Base-by-base conservation (phyloP, 352 stramenopile species). In the Phytophthora pistaciae region DNA sequence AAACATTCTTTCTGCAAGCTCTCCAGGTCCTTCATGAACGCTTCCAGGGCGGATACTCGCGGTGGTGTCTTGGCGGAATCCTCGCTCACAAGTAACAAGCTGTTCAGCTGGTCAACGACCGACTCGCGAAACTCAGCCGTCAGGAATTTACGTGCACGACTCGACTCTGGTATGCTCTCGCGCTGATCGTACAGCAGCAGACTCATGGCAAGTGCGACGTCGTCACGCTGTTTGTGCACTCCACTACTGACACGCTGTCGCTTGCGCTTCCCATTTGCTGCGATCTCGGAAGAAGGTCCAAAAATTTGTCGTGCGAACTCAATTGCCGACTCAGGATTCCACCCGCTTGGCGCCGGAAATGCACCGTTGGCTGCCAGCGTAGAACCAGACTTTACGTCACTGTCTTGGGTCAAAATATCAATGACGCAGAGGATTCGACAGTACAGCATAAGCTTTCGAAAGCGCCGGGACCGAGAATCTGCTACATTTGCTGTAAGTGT, bases 401-500 rank as follows among this genome's bases (percentile, higher is more conserved):
- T 36, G 20, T 72, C 42, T n/a, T n/a, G 44, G n/a, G 56, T 74
- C 46, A 85, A 64, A 20, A 79, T 60, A 52, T 88, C 81, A 31
- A 88, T 38, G 18, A 88, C 71, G 31, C 76, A 88, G 4, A 88
- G 60, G 14, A 88, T 80, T 31, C 64, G 71, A 40, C 70, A 80
- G 38, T 81, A 75, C 21, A 80, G 46, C 31, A 78, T 31, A 6
- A 86, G 44, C 64, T 72, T 75, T 55, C 54, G 61, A 16, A 56
- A 18, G 25, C 23, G 48, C 20, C 63, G 40, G 9, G 49, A 68
- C 46, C 21, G 36, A 50, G 21, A 48, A 4, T 29, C 48, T 11
- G 14, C 46, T n/a, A 21, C 60, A 42, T 64, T 63, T 29, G 49
- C 61, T 42, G 61, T 29, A 9, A 66, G 29, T 53, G 38, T 18